phyloP scores from a whole-genome alignment of 179 eudicot species.

The Amaranthus tricolor region DNA sequence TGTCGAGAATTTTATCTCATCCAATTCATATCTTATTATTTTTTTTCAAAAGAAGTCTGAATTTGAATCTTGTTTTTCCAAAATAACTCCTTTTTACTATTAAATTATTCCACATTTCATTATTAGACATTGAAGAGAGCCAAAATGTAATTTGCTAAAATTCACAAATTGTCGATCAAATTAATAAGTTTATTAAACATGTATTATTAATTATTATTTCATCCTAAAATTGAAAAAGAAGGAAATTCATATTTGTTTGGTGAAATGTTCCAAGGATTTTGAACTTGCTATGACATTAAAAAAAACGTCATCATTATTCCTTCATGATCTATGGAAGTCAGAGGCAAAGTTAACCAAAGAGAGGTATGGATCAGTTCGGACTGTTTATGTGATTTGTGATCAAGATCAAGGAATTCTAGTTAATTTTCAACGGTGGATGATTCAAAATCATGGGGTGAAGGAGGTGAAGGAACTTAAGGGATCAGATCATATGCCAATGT shows the following conservation, averaged over 20 bases:
- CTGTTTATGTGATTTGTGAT: background rate
- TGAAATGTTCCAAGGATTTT: background rate
- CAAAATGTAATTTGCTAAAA: no score
- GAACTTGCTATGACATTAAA: slow-evolving; percentile 3
- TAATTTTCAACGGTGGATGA: slow-evolving; percentile 9
- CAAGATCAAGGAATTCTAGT: background rate
- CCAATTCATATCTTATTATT: no score
- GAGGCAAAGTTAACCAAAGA: slow-evolving; percentile 7
- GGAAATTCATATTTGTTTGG: background rate
- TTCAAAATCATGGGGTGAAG: background rate
- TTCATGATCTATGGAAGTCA: background rate
- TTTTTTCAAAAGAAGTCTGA: no score
- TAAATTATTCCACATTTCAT: no score
- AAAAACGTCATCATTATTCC: slow-evolving; percentile 1
- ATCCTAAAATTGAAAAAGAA: no score
- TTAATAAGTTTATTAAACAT: no score
- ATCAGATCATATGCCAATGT: slow-evolving; percentile 13
- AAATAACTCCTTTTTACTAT: no score
- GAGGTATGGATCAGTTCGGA: background rate
- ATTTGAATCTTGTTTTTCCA: no score
- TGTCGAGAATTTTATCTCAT: no score
- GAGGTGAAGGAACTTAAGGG: slow-evolving; percentile 11
- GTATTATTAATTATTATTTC: no score
- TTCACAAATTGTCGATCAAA: no score
- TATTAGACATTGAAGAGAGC: no score